Evolutionary conservation across 805 yeast genomes (phyloP), one percentile per base, ranked within the genome.

Genomic region (Priceomyces fermenticarens): DNA sequence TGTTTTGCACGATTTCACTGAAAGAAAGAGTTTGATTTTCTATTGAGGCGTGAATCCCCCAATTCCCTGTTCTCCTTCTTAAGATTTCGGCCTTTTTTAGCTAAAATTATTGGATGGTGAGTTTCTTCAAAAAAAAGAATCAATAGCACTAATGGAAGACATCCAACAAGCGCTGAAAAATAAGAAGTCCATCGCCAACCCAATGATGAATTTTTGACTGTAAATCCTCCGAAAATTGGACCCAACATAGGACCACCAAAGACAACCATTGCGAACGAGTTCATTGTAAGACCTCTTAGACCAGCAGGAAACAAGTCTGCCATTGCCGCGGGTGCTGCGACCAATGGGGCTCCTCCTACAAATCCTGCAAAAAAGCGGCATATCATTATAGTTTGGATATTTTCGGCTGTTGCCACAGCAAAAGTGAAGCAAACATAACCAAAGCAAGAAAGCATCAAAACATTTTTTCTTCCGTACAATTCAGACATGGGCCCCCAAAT

Each of bases 401-500:
- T 83, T 53, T 85, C 73, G 30, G 85, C 85, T 9, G 84, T 72
- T 1, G 91, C 95, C 15, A 74, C 77, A 2, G 83, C 93, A 44
- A 75, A 65, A 0, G 70, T 57, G 44, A 77, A 67, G 8, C 72
- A 40, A 12, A 63, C 53, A 13, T 71, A 61, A 65, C 44, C 36
- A 66, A 45, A 9, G 69, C 68, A 25, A 68, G 73, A n/a, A 54
- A 79, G 46, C 2, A 84, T 48, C 40, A 85, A 53, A 11, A 86
- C 81, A 12, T 74, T 61, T 58, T 77, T 77, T 61, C 96, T 77
- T 40, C 95, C 93, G 49, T 73, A 82, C 29, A 83, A 54, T 59
- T 85, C 95, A n/a, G 91, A 83, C 29, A 85, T 58, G 3, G 96
- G 96, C 17, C 82, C 95, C 87, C 90, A 88, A 17, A 85, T 54